Evolutionary conservation across 2,329 filamentous ascomycete species (phyloP), one percentile per base, ranked within the genome.

Genomic region (Drechslerella coelobrocha): DNA sequence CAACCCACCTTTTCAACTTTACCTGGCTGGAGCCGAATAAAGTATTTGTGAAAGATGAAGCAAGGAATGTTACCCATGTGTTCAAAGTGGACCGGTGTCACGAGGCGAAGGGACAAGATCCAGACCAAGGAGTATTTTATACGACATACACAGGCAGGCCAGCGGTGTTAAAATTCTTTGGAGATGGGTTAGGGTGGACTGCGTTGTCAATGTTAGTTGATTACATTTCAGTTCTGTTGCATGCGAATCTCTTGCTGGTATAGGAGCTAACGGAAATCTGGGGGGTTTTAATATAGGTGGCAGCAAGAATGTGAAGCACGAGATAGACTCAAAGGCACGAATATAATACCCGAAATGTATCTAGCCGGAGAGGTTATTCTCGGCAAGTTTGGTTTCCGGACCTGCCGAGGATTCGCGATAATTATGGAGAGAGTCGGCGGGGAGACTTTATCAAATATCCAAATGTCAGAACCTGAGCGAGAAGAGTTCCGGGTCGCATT

Each of bases 241-340:
- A 31, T 17, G 10, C 12, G 0, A 39, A 24, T 27, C 1, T 23
- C 6, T 4, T 17, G 6, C 10, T 14, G 19, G 8, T 9, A 53
- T 6, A 45, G n/a, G 12, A 4, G 37, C 17, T 53, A 48, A 37
- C 47, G 17, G 48, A 17, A 1, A 6, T 23, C n/a, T n/a, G n/a
- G n/a, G 29, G 29, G 10, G 17, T 2, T 29, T 24, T 17, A 17
- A 9, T 14, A 24, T 53, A 66, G 61, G 61, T 59, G 61, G 54
- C 54, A 66, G n/a, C 54, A 59, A 43, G 61, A 66, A 34, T 66
- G 61, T 21, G 61, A 66, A 50, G 61, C 61, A 24, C 61, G 61
- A 6, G 54, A 66, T 14, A 31, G 43, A 26, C 34, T 66, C 17
- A 27, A 60, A 9, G 1, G 29, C 19, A 48, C 54, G 12, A 55